phyloP scores from a whole-genome alignment of 345 rosid species.

The Alliaria petiolata region DNA sequence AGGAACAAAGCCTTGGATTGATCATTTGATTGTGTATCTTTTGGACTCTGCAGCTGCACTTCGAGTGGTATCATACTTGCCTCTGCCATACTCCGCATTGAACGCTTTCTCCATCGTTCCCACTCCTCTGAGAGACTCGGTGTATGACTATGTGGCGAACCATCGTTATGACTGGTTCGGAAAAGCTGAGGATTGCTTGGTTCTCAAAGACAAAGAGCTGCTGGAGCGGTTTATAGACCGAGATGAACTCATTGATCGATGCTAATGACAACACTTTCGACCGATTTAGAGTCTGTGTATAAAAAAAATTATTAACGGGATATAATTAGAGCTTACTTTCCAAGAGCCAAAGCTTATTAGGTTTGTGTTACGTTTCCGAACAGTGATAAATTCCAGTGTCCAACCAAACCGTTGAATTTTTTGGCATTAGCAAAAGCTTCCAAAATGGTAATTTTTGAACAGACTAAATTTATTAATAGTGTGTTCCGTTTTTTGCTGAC shows the following conservation, averaged over 20 bases:
- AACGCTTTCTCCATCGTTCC: constrained; percentile 57
- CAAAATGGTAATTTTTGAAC: not conserved
- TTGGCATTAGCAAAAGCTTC: not conserved
- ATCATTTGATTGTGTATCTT: not conserved
- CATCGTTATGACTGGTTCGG: constrained; percentile 77
- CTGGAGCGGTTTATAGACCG: constrained; percentile 78
- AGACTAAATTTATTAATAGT: not conserved
- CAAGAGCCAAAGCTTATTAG: not conserved
- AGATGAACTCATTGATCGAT: constrained; percentile 53
- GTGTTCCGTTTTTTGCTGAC: too few species aligned
- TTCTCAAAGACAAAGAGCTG: constrained; percentile 59
- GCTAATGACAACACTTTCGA: constrained; percentile 1
- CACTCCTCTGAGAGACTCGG: constrained; percentile 63
- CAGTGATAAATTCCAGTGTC: not conserved
- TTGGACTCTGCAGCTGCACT: constrained; percentile 67
- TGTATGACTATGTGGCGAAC: constrained; percentile 74
- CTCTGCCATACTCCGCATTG: constrained; percentile 72
- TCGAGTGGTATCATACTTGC: constrained; percentile 66
- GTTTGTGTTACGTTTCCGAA: too few species aligned
- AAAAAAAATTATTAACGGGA: not conserved
- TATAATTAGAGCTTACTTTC: not conserved
- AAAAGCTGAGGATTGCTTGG: constrained; percentile 65
- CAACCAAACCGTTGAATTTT: not conserved
- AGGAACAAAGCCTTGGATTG: not conserved
- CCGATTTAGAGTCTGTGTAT: not conserved